These are phyloP conservation scores for Monosporozyma aquatica DNA, from an alignment of 805 yeast species.

Conservation along the genomic window DNA sequence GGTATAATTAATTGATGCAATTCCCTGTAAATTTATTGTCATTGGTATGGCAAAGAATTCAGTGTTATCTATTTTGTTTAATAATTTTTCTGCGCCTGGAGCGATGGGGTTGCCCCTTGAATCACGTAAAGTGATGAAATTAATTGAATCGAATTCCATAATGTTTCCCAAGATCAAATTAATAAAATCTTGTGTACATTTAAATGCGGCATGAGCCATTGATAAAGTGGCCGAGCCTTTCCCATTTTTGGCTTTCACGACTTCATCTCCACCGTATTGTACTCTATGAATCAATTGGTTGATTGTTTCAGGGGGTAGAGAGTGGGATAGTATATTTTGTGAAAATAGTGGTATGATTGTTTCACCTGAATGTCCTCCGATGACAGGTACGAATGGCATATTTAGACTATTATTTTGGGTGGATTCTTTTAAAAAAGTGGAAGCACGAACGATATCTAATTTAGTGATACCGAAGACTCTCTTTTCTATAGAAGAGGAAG, in stretches of 20 bases:
- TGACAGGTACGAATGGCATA: conserved; percentile 47
- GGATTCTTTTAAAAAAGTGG: conserved; percentile 64
- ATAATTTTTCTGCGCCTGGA: conserved; percentile 15
- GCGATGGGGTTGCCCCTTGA: conserved; percentile 39
- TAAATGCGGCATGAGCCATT: conserved; percentile 91
- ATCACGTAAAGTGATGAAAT: conserved; percentile 40
- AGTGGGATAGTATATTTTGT: conserved; percentile 29
- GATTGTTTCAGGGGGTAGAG: conserved; percentile 29
- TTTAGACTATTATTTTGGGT: conserved; percentile 36
- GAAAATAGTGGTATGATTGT: conserved; percentile 80
- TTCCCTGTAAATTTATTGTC: conserved; percentile 43
- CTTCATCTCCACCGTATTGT: conserved; percentile 96
- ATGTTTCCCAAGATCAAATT: conserved; percentile 28
- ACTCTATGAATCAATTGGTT: conserved; percentile 74
- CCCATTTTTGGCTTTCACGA: conserved; percentile 90
- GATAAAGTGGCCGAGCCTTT: conserved; percentile 91
- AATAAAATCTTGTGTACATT: conserved; percentile 50
- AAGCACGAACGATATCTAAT: conserved; percentile 70
- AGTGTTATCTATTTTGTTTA: conserved; percentile 14
- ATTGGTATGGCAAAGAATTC: conserved; percentile 59
- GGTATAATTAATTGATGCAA: conserved; percentile 44
- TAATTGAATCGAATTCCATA: conserved; percentile 40
- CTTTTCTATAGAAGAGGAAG: no score
- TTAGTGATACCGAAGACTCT: conserved; percentile 84
- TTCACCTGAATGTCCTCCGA: conserved; percentile 94